phyloP scores from a whole-genome alignment of 768 basidiomycete genomes.

The Lactifluus subvellereus region DNA sequence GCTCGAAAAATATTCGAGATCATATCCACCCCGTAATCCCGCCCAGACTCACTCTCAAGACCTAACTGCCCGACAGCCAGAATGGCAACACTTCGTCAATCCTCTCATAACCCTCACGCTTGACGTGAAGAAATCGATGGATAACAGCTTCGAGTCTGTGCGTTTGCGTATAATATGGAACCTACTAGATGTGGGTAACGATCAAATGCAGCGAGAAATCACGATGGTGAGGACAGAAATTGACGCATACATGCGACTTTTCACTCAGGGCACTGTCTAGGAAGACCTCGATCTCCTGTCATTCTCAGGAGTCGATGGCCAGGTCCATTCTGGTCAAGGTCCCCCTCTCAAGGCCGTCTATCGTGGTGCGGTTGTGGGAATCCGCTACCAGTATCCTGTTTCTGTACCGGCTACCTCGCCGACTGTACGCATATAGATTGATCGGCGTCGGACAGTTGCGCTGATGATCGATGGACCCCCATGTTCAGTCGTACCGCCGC shows the following conservation, averaged over 20 bases:
- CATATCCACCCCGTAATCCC: constrained; percentile 39
- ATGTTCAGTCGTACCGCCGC: constrained; percentile 56
- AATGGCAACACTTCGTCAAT: constrained; percentile 79
- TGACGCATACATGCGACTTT: constrained; percentile 6
- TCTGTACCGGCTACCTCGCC: constrained; percentile 26
- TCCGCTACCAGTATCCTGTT: constrained; percentile 61
- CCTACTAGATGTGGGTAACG: constrained; percentile 36
- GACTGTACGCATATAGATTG: constrained; percentile 1
- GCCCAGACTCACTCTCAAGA: constrained; percentile 19
- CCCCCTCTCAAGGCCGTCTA: constrained; percentile 79
- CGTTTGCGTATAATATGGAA: constrained; percentile 61
- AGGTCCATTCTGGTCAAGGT: constrained; percentile 38
- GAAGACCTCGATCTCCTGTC: constrained; percentile 73
- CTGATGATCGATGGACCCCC: neutral
- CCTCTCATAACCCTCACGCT: constrained; percentile 58
- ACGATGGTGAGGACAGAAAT: constrained; percentile 49
- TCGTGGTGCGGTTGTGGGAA: constrained; percentile 64
- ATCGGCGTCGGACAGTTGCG: neutral
- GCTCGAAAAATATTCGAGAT: constrained; percentile 62
- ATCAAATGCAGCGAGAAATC: constrained; percentile 48
- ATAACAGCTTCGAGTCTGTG: constrained; percentile 53
- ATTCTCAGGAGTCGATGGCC: constrained; percentile 43
- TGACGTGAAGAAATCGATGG: constrained; percentile 46
- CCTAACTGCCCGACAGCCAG: constrained; percentile 32
- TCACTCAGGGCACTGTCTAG: constrained; percentile 34